Conservation (phyloP, 257 asterid genomes). For the Paraleonurus japonicus region DNA sequence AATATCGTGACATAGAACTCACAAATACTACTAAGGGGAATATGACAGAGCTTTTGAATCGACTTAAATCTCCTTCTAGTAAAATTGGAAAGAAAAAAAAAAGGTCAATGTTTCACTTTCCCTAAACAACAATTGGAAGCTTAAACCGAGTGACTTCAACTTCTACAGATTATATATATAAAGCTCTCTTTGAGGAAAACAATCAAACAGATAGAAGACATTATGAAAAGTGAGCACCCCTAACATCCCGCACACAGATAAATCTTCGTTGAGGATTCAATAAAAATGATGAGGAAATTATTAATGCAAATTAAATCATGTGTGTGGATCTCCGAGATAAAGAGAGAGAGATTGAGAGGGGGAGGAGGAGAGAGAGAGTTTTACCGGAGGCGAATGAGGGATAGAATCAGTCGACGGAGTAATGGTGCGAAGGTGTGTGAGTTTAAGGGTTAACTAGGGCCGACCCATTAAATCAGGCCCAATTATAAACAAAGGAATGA, state of each 20-base stretch:
- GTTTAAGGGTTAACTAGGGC: background rate
- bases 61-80: background rate
- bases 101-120: background rate
- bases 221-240: background rate
- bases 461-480: background rate
- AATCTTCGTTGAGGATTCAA: background rate
- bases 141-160: background rate
- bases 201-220: conserved; percentile 13
- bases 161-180: background rate
- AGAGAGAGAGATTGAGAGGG: too few species aligned
- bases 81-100: background rate
- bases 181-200: conserved; percentile 10
- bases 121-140: background rate
- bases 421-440: background rate
- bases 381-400: background rate
- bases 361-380: background rate
- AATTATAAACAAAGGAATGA: too few species aligned
- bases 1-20: background rate
- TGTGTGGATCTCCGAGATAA: too few species aligned
- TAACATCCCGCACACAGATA: background rate
- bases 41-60: background rate
- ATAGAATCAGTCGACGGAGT: background rate
- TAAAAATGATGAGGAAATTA: background rate
- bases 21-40: background rate
- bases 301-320: too few species aligned